phyloP scores from a whole-genome alignment of 495 filamentous ascomycete genomes.

The Echria macrotheca region DNA sequence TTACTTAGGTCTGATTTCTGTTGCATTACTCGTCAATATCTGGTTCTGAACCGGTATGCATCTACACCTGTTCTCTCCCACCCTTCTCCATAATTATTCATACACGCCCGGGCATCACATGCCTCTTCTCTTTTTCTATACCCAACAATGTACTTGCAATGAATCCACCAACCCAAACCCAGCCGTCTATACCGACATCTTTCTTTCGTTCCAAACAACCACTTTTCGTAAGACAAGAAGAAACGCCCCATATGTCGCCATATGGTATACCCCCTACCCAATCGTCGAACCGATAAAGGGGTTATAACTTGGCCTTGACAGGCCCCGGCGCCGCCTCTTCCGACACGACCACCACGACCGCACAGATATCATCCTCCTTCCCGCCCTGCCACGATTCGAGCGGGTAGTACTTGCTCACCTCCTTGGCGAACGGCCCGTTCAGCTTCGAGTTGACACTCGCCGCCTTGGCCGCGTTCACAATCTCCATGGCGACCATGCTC shows the following conservation, averaged over 20 bases:
- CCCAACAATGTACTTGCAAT: too few species aligned
- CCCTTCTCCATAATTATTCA: too few species aligned
- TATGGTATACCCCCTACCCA: not conserved
- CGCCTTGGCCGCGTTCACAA: constrained; percentile 73
- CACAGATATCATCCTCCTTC: constrained; percentile 88
- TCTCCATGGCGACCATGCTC: constrained; percentile 67
- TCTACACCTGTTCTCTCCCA: too few species aligned
- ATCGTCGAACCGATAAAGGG: not conserved
- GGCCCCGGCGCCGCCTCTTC: constrained; percentile 36
- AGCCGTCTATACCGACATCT: too few species aligned
- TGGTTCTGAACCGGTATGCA: too few species aligned
- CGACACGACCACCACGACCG: constrained; percentile 67
- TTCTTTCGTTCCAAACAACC: too few species aligned
- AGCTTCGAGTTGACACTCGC: constrained; percentile 71
- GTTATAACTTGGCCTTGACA: constrained; percentile 34
- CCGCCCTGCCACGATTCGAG: constrained; percentile 79
- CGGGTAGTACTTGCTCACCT: constrained; percentile 81
- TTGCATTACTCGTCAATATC: too few species aligned
- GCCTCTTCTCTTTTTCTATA: too few species aligned
- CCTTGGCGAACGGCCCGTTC: constrained; percentile 91
- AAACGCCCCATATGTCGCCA: constrained; percentile 6
- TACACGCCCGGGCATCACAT: too few species aligned
- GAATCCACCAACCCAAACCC: too few species aligned
- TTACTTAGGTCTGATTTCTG: too few species aligned
- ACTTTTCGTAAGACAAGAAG: not conserved